Evolutionary conservation across 2,329 filamentous ascomycete species (phyloP).

Genomic region (Harringtonia aguacate): DNA sequence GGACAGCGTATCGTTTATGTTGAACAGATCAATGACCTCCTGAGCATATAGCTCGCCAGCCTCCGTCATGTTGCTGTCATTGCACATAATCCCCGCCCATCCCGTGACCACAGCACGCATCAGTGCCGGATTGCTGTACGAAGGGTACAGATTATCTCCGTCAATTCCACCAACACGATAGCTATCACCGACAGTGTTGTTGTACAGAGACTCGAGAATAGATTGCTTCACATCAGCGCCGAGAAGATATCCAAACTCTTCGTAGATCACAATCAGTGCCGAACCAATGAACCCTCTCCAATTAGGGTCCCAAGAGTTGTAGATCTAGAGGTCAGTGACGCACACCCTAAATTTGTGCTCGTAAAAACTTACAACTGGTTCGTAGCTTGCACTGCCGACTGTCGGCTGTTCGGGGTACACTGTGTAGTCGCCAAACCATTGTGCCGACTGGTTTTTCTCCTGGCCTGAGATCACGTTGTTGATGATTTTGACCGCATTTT

Average conservation of each 20-base stretch:
- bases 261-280: conserved; percentile 44
- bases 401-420: conserved; percentile 45
- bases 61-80: conserved; percentile 47
- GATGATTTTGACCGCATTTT: conserved; percentile 8
- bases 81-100: conserved; percentile 44
- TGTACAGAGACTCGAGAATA: conserved; percentile 42
- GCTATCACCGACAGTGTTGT: conserved; percentile 45
- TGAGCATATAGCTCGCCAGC: conserved; percentile 45
- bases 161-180: conserved; percentile 52
- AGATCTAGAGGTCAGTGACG: conserved; percentile 28
- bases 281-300: conserved; percentile 55
- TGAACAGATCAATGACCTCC: conserved; percentile 46
- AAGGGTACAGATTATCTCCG: conserved; percentile 50
- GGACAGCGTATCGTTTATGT: conserved; percentile 42
- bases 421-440: conserved; percentile 45
- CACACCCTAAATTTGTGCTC: too few species aligned
- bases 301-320: conserved; percentile 52
- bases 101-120: conserved; percentile 53
- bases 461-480: conserved; percentile 41
- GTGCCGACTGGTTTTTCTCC: conserved; percentile 36
- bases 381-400: conserved; percentile 41
- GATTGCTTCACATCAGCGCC: conserved; percentile 23
- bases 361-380: conserved; percentile 7
- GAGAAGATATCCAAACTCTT: conserved; percentile 43
- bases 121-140: conserved; percentile 24